phyloP scores from a whole-genome alignment of 768 basidiomycete genomes.

The Pilatotrama ljubarskyi region DNA sequence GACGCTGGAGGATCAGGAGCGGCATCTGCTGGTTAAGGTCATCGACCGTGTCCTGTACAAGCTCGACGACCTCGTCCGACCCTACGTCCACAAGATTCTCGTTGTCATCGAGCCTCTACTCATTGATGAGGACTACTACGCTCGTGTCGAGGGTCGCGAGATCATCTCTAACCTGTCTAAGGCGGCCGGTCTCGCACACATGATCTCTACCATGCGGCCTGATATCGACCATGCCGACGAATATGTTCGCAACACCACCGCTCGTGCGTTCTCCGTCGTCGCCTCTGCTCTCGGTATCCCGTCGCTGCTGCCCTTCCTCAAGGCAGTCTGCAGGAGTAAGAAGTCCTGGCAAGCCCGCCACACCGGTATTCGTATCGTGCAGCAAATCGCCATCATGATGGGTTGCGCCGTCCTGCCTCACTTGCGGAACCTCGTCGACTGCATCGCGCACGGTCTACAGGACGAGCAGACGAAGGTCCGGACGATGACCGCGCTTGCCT shows the following conservation, averaged over 20 bases:
- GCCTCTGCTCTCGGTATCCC: constrained; percentile 98
- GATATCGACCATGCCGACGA: constrained; percentile 99
- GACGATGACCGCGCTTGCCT: constrained; percentile 90
- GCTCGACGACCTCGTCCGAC: constrained; percentile 96
- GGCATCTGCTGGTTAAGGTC: constrained; percentile 97
- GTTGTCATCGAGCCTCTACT: constrained; percentile 99
- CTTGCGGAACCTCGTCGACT: constrained; percentile 93
- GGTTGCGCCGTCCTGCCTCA: constrained; percentile 98
- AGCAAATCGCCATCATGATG: constrained; percentile 99
- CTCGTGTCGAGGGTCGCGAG: constrained; percentile 97
- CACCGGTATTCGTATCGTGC: constrained; percentile 98
- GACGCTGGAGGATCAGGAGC: constrained; percentile 96
- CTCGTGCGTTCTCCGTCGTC: constrained; percentile 97
- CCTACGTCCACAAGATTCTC: constrained; percentile 98
- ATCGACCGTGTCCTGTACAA: constrained; percentile 99
- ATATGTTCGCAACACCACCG: constrained; percentile 98
- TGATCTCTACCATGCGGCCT: constrained; percentile 99
- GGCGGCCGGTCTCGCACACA: constrained; percentile 97
- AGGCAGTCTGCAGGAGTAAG: constrained; percentile 97
- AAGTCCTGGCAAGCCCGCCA: constrained; percentile 99
- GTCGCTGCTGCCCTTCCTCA: constrained; percentile 94
- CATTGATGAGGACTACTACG: constrained; percentile 97
- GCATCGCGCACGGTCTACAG: constrained; percentile 89
- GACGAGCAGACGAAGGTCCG: constrained; percentile 97
- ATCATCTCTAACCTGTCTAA: constrained; percentile 99